Evolutionary conservation across 2,329 filamentous ascomycete genomes (phyloP), one percentile per base, ranked within the genome.

Genomic region (Bipolaris bicolor): DNA sequence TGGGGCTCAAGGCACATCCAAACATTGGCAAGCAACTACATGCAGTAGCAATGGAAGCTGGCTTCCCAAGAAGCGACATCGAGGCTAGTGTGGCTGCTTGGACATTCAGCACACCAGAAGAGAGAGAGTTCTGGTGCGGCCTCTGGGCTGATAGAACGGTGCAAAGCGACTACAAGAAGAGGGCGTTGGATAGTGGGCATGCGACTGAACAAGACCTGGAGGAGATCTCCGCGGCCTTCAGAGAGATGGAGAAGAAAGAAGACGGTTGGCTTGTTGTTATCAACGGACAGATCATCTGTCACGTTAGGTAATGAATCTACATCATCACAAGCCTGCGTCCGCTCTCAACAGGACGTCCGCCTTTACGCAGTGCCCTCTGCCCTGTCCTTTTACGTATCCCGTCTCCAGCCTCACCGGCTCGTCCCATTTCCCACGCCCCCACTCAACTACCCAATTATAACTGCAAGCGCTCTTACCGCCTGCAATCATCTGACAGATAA

Each of bases 231-330:
- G 58, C 71, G 34, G 76, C 70, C 7, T 81, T 76, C 71, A 70
- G 73, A 41, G 71, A 76, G 36, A 79, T 79, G 73, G 74, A 76
- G 46, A 68, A 68, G 60, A 72, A 73, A 18, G 78, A 80, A 29
- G 78, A 80, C 56, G 79, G 75, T 3, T 77, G 72, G 69, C 78
- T 77, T 57, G 74, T 72, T 1, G 70, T 76, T 16, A 71, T 80
- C 64, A 74, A 80, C 65, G 79, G 79, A 2, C 75, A 82, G 62
- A 64, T 80, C 18, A 72, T 76, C 34, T 74, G 71, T 54, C 71
- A 69, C 54, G 67, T 73, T 36, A 61, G 60, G 49, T 64, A 60
- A 55, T 24, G 2, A 26, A 7, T 20, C 22, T 45, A 36, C 24
- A 39, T 34, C 48, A 57, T 49, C 36, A 37, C 29, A 46, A 48